Percentiles rank a stretch among this genome's conserved stretches.
Conservation (phyloP, 2,329 filamentous ascomycete species). For the Aspergillus quadrilineatus region DNA sequence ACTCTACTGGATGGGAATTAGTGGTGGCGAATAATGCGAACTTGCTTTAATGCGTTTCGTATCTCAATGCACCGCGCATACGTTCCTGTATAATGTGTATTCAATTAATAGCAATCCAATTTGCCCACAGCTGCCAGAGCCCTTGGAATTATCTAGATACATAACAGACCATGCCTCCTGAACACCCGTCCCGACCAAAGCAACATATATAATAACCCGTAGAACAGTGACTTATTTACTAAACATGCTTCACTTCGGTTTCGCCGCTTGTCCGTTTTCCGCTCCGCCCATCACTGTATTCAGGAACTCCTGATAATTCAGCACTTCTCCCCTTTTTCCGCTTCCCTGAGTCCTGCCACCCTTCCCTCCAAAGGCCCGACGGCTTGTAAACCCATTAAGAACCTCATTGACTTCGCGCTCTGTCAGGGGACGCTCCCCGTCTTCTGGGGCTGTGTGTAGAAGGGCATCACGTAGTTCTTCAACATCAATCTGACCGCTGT, state of each 20-base stretch:
- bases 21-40: neutral
- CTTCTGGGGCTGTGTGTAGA: slow-evolving; percentile 75
- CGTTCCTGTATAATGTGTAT: neutral
- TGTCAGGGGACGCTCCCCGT: slow-evolving; percentile 63
- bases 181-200: neutral
- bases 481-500: slow-evolving; percentile 88
- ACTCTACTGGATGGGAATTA: neutral
- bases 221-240: neutral
- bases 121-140: slow-evolving; percentile 14
- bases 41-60: neutral
- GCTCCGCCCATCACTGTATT: slow-evolving; percentile 60
- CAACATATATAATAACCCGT: neutral
- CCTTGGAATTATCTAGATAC: neutral
- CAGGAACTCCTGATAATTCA: slow-evolving; percentile 92
- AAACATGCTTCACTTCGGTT: slow-evolving; percentile 18
- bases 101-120: neutral
- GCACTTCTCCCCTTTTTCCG: slow-evolving; percentile 76
- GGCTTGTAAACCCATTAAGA: slow-evolving; percentile 80
- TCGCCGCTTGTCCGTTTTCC: slow-evolving; percentile 29
- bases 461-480: slow-evolving; percentile 79
- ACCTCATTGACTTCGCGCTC: slow-evolving; percentile 79
- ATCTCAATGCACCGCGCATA: neutral
- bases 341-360: slow-evolving; percentile 48
- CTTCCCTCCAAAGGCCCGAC: slow-evolving; percentile 72
- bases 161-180: neutral